Evolutionary conservation across 805 yeast genomes (phyloP).

Genomic region (Blastobotrys americana): DNA sequence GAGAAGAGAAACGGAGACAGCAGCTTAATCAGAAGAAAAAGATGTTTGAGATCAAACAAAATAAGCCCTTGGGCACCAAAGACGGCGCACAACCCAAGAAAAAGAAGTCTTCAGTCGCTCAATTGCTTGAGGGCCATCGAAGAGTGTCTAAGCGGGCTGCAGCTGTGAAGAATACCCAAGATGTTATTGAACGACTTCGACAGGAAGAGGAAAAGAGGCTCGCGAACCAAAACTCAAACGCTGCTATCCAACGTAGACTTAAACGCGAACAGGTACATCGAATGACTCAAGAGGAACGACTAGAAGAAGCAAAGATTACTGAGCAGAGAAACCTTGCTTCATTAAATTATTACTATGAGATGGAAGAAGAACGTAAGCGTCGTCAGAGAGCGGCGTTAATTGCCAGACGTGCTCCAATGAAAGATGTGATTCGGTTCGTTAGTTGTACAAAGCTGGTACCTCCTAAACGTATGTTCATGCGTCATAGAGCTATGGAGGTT

Average conservation of each 20-base stretch:
- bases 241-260: slow-evolving; percentile 21
- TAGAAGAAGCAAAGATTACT: slow-evolving; percentile 80
- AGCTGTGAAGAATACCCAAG: slow-evolving; percentile 69
- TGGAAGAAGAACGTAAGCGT: slow-evolving; percentile 73
- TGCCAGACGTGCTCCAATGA: slow-evolving; percentile 55
- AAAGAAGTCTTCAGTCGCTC: slow-evolving; percentile 29
- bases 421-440: slow-evolving; percentile 48
- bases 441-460: slow-evolving; percentile 46
- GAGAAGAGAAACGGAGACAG: slow-evolving; percentile 26
- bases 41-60: slow-evolving; percentile 30
- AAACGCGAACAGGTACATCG: slow-evolving; percentile 17
- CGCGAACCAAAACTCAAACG: slow-evolving; percentile 26
- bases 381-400: slow-evolving; percentile 65
- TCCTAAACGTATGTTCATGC: slow-evolving; percentile 36
- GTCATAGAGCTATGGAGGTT: slow-evolving; percentile 14
- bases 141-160: slow-evolving; percentile 72
- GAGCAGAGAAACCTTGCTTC: slow-evolving; percentile 71
- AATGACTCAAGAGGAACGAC: slow-evolving; percentile 62
- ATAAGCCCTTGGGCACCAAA: slow-evolving; percentile 26
- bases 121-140: slow-evolving; percentile 46
- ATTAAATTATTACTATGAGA: slow-evolving; percentile 70
- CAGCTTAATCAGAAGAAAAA: slow-evolving; percentile 27
- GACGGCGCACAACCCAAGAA: slow-evolving; percentile 25
- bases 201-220: slow-evolving; percentile 56
- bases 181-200: slow-evolving; percentile 63